A percentile compares a stretch with the other conserved stretches of the same genome.
phyloP scores from a whole-genome alignment of 345 rosid species.

The Euphorbia lathyris region DNA sequence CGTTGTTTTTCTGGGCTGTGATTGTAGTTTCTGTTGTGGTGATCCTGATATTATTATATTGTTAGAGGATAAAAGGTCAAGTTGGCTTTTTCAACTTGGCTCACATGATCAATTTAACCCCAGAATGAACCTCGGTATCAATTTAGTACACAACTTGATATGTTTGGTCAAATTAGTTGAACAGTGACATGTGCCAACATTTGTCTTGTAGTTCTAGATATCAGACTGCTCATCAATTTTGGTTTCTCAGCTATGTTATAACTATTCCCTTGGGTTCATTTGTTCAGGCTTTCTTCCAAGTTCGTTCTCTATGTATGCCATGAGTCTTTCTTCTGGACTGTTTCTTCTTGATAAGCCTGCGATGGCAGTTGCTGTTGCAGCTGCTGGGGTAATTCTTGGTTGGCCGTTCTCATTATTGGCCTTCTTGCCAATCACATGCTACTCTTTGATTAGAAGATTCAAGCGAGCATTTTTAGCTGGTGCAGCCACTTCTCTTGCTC shows the following conservation, averaged over 20 bases:
- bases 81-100: background rate
- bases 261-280: background rate
- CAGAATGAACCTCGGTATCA: background rate
- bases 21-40: conserved; percentile 1
- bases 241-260: conserved; percentile 1
- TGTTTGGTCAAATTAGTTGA: background rate
- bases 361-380: conserved; percentile 72
- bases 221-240: background rate
- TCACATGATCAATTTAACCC: background rate
- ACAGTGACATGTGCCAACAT: background rate
- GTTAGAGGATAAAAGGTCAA: background rate
- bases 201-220: background rate
- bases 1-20: background rate
- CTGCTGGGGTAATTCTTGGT: conserved; percentile 82
- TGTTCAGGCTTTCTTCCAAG: conserved; percentile 88
- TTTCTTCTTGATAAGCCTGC: conserved; percentile 77
- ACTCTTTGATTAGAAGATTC: conserved; percentile 61
- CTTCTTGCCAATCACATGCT: conserved; percentile 74
- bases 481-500: conserved; percentile 47
- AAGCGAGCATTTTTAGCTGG: conserved; percentile 69
- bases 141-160: background rate
- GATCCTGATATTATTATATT: background rate
- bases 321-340: conserved; percentile 88
- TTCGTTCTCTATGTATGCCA: conserved; percentile 96
- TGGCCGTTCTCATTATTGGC: conserved; percentile 97